Conservation (phyloP, 2,329 filamentous ascomycete genomes). For the Xylaria sp. region DNA sequence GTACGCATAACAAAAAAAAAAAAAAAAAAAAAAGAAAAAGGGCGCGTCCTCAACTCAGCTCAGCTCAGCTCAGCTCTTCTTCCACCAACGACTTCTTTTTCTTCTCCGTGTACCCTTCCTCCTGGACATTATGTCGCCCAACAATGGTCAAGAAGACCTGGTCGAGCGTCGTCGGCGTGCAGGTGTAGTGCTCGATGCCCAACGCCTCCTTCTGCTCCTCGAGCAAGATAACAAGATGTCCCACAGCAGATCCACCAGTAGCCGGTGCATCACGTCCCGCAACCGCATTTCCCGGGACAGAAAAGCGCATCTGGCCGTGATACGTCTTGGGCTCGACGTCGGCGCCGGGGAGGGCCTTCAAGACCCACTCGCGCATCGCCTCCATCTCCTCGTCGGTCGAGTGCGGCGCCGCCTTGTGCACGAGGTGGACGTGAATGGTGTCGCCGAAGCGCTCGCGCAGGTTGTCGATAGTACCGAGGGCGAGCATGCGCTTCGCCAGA, state of each 20-base stretch:
- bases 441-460: slow-evolving; percentile 79
- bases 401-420: slow-evolving; percentile 75
- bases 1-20: too few species aligned
- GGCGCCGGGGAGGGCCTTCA: slow-evolving; percentile 64
- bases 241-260: slow-evolving; percentile 61
- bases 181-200: slow-evolving; percentile 84
- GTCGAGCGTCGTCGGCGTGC: slow-evolving; percentile 85
- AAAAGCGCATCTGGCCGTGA: slow-evolving; percentile 88
- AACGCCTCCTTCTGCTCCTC: slow-evolving; percentile 73
- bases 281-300: slow-evolving; percentile 62
- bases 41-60: too few species aligned
- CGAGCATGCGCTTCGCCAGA: slow-evolving; percentile 84
- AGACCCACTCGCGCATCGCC: slow-evolving; percentile 69
- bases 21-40: too few species aligned
- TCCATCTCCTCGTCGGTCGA: slow-evolving; percentile 73
- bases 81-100: slow-evolving; percentile 37
- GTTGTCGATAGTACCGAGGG: slow-evolving; percentile 75
- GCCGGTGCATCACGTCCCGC: slow-evolving; percentile 53
- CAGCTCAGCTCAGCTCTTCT: slow-evolving; percentile 18
- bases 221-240: slow-evolving; percentile 71
- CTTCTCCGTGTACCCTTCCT: slow-evolving; percentile 60
- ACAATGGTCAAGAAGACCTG: slow-evolving; percentile 91
- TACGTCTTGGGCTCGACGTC: slow-evolving; percentile 75
- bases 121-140: slow-evolving; percentile 75
- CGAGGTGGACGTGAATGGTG: slow-evolving; percentile 79